Evolutionary conservation across 179 eudicot species (phyloP).

Genomic region (Silene coronaria): DNA sequence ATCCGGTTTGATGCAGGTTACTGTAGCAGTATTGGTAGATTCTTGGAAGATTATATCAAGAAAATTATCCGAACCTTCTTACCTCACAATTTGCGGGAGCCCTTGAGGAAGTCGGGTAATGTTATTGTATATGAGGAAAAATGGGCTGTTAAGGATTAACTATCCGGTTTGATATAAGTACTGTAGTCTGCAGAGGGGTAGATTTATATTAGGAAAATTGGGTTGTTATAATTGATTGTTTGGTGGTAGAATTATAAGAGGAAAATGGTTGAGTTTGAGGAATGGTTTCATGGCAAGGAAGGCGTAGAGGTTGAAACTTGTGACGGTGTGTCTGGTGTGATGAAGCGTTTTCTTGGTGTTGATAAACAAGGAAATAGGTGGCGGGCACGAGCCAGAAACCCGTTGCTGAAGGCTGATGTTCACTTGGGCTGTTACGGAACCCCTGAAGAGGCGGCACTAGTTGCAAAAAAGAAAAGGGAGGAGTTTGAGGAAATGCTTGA

Average conservation of each 20-base stretch:
- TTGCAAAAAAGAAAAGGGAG: slow-evolving; percentile 7
- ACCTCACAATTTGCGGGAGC: neutral
- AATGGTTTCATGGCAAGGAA: slow-evolving; percentile 5
- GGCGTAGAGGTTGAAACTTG: neutral
- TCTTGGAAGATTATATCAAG: too few relatives aligned
- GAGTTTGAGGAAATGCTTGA: neutral
- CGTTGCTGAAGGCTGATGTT: neutral
- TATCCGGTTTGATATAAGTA: neutral
- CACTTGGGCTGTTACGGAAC: neutral
- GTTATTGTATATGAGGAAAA: too few relatives aligned
- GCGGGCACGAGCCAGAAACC: slow-evolving; percentile 13
- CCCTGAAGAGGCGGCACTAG: slow-evolving; percentile 14
- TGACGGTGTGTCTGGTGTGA: neutral
- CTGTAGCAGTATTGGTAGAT: too few relatives aligned
- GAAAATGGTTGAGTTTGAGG: neutral
- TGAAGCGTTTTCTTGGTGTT: neutral
- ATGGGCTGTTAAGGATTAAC: neutral
- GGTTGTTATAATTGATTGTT: neutral
- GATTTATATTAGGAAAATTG: neutral
- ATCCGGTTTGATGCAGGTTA: neutral
- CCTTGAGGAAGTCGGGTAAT: too few relatives aligned
- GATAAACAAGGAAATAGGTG: neutral
- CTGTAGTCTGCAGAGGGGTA: neutral
- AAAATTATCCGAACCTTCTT: neutral
- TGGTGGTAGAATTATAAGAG: neutral